Evolutionary conservation across 2,329 filamentous ascomycete species (phyloP), one percentile per base, ranked within the genome.

Genomic region (Knufia fluminis): DNA sequence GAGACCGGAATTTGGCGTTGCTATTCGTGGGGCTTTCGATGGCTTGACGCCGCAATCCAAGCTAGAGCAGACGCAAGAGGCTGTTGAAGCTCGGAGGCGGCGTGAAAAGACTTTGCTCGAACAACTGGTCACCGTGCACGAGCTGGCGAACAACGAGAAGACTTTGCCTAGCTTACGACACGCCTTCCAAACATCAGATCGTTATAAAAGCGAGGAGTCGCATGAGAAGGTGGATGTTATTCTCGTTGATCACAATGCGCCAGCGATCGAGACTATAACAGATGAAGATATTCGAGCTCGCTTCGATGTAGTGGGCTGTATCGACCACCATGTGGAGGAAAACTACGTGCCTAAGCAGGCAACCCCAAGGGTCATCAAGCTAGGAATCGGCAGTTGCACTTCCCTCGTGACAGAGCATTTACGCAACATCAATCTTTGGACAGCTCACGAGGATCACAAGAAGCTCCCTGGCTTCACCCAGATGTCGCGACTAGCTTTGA

Each of bases 311-410:
- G 59, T 68, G 2, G 78, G 75, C 3, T 75, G 75, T 40, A 76
- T 83, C 48, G 79, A 83, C 59, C 79, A 83, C 59, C 80, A 82
- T 56, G 71, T 74, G 3, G 78, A 83, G 48, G 79, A 83, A 58
- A 53, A 65, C 12, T 72, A 69, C 48, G 68, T 81, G 2, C 68
- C 75, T 0, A 32, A 60, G 9, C 61, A 68, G 2, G 61, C 62
- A 2, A 67, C 75, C 32, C 77, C 76, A 7, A 66, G 73, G 22
- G 64, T 79, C 19, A 73, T 83, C 32, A 66, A 71, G 40, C 75
- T 74, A 19, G 69, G 70, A 12, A 66, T 69, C 10, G 79, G 79
- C 1, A 81, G 78, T 53, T 83, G 79, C 60, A 72, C 71, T 7
- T 80, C 77, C 24, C 67, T 82, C 2, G 66, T 83, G 7, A 66